Evolutionary conservation across 2,329 filamentous ascomycete genomes (phyloP).

Genomic region (Dactylonectria estremocensis): DNA sequence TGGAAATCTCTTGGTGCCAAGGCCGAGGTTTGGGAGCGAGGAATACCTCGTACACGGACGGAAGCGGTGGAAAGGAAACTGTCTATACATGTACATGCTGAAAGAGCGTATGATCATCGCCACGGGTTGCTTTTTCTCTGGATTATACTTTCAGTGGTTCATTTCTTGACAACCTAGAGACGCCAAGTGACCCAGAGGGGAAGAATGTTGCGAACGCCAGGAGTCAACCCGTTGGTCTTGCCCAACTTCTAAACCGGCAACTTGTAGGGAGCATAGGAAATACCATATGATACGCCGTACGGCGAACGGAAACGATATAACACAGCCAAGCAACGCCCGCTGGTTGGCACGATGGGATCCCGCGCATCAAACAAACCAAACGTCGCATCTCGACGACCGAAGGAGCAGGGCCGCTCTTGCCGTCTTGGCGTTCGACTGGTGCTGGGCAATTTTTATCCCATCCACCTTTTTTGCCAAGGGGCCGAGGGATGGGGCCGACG

Average conservation of each 20-base stretch:
- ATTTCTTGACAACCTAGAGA: not conserved
- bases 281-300: not conserved
- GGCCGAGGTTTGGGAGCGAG: not conserved
- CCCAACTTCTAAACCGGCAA: not conserved
- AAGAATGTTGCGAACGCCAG: not conserved
- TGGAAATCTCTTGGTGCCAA: not conserved
- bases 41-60: not conserved
- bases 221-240: not conserved
- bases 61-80: not conserved
- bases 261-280: not conserved
- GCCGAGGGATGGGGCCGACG: slow-evolving; percentile 11
- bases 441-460: not conserved
- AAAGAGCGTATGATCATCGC: not conserved
- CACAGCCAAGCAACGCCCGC: too few species aligned
- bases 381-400: not conserved
- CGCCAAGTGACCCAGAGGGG: not conserved
- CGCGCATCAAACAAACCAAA: too few species aligned
- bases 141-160: not conserved
- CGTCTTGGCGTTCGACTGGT: slow-evolving; percentile 25
- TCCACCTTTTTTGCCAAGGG: slow-evolving; percentile 8
- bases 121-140: not conserved
- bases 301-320: not conserved
- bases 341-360: too few species aligned
- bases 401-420: slow-evolving; percentile 24
- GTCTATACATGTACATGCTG: too few species aligned